phyloP scores from a whole-genome alignment of 116 monocot genomes.

The Trichopus zeylanicus region DNA sequence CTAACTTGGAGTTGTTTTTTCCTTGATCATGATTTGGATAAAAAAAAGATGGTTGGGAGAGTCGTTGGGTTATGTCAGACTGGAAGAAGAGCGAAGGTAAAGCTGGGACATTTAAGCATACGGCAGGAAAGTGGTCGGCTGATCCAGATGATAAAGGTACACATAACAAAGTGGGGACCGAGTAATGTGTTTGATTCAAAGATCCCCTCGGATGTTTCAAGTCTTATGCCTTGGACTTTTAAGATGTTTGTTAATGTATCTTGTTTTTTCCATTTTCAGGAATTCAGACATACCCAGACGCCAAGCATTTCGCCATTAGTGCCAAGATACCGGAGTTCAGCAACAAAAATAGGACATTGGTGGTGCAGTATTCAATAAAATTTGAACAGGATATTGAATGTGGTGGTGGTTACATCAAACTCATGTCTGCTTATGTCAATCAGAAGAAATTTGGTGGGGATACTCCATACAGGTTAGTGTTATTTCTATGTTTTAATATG shows the following conservation, averaged over 20 bases:
- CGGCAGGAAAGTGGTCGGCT: slow-evolving; percentile 84
- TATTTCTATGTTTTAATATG: slow-evolving; percentile 18
- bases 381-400: slow-evolving; percentile 99
- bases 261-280: slow-evolving; percentile 25
- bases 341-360: slow-evolving; percentile 76
- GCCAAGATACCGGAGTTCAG: slow-evolving; percentile 85
- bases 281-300: slow-evolving; percentile 77
- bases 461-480: slow-evolving; percentile 82
- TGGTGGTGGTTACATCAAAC: slow-evolving; percentile 95
- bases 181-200: too few species aligned
- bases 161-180: neutral
- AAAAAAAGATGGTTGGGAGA: slow-evolving; percentile 79
- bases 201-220: neutral
- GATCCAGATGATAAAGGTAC: slow-evolving; percentile 98
- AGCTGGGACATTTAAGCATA: slow-evolving; percentile 90
- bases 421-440: slow-evolving; percentile 92
- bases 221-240: neutral
- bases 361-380: slow-evolving; percentile 88
- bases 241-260: neutral
- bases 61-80: slow-evolving; percentile 88
- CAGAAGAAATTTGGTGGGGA: slow-evolving; percentile 97
- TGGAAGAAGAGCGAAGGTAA: slow-evolving; percentile 99
- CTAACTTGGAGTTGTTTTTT: neutral
- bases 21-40: neutral
- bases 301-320: slow-evolving; percentile 82